Conservation (phyloP, 495 filamentous ascomycete genomes). For the Usnea hakonensis region DNA sequence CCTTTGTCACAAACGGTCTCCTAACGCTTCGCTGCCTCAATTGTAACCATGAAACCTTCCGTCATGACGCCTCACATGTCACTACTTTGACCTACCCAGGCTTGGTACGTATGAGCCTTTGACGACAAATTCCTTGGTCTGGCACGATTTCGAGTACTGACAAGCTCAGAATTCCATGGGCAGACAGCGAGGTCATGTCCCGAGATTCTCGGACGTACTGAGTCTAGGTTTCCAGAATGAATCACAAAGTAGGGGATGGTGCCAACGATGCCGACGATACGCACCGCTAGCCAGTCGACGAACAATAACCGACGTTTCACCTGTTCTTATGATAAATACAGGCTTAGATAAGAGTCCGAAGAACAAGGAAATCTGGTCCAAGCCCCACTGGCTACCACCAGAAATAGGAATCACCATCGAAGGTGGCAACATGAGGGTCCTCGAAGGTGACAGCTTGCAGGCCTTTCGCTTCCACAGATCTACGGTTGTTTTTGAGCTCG, state of each 20-base stretch:
- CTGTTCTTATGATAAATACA: conserved; percentile 76
- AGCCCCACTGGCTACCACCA: conserved; percentile 81
- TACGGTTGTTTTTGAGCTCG: conserved; percentile 82
- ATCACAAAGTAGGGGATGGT: conserved; percentile 79
- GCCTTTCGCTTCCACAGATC: conserved; percentile 41
- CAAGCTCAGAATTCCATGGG: conserved; percentile 33
- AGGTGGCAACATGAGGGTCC: conserved; percentile 76
- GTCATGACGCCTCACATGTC: conserved; percentile 60
- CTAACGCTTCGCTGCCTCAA: conserved; percentile 68
- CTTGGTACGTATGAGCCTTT: conserved; percentile 33
- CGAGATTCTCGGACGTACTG: conserved; percentile 72
- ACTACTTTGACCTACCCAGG: conserved; percentile 79
- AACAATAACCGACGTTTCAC: conserved; percentile 69
- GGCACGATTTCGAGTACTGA: background rate
- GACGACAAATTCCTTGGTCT: background rate
- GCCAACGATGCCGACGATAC: conserved; percentile 77
- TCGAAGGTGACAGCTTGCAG: conserved; percentile 77
- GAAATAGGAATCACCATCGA: conserved; percentile 85
- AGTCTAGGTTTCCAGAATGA: conserved; percentile 83
- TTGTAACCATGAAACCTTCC: conserved; percentile 69
- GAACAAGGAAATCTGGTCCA: conserved; percentile 72
- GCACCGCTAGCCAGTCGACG: conserved; percentile 73
- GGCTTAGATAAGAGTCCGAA: conserved; percentile 57
- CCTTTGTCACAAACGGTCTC: conserved; percentile 47
- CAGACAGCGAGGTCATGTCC: conserved; percentile 44